phyloP scores from a whole-genome alignment of 441 rosid species.

The Corymbia citriodora region DNA sequence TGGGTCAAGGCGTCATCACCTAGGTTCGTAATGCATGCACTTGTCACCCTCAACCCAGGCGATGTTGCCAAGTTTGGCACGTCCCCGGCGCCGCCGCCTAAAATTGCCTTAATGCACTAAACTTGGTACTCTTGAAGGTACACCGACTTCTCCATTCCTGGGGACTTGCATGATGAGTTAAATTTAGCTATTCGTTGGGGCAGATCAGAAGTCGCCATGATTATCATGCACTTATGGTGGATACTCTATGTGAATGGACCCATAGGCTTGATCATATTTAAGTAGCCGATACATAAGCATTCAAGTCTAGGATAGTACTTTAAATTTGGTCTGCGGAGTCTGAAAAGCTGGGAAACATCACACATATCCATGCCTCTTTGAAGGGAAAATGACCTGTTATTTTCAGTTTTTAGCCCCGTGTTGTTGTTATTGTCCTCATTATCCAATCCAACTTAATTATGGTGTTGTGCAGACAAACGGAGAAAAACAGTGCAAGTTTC shows the following conservation, averaged over 20 bases:
- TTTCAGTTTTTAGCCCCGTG: background rate
- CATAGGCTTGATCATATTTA: background rate
- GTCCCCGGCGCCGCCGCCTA: too few species aligned
- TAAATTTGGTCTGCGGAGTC: background rate
- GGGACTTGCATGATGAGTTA: background rate
- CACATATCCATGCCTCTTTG: background rate
- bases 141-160: background rate
- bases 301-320: background rate
- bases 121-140: too few species aligned
- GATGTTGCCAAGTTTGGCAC: too few species aligned
- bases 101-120: background rate
- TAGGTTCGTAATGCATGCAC: too few species aligned
- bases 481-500: conserved; percentile 66
- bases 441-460: background rate
- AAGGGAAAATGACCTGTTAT: background rate
- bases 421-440: background rate
- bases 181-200: background rate
- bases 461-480: conserved; percentile 60
- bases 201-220: background rate
- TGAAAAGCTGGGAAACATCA: background rate
- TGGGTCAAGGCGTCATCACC: too few species aligned
- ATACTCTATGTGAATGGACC: background rate
- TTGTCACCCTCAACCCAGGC: too few species aligned
- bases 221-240: background rate
- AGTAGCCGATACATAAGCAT: background rate